phyloP scores from a whole-genome alignment of 2,329 filamentous ascomycete genomes.

The Cladosporium austrohemisphaericum region DNA sequence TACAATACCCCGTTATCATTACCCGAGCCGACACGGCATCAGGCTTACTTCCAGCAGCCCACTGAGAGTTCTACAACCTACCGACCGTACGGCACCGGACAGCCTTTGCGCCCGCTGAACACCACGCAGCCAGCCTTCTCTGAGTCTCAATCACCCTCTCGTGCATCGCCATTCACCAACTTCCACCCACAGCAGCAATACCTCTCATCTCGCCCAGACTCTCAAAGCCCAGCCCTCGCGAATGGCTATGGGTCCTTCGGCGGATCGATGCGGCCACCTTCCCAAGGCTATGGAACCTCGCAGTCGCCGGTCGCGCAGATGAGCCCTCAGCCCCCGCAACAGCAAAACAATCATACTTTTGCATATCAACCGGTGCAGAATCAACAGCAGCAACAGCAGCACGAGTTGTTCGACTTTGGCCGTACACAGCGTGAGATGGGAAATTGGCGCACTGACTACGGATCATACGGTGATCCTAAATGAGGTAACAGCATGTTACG shows the following conservation, averaged over 20 bases:
- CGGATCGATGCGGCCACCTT: conserved; percentile 7
- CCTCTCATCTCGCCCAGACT: neutral
- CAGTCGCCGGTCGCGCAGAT: neutral
- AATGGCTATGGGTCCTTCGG: conserved; percentile 3
- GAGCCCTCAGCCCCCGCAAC: neutral
- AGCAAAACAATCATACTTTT: neutral
- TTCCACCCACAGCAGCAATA: neutral
- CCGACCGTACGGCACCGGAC: conserved; percentile 10
- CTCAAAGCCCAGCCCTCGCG: conserved; percentile 1
- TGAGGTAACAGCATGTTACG: neutral
- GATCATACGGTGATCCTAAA: neutral
- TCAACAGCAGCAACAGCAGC: conserved; percentile 9
- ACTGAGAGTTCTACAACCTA: conserved; percentile 4
- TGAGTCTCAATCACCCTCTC: conserved; percentile 10
- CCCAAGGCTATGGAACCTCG: neutral
- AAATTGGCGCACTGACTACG: conserved; percentile 2
- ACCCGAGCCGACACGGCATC: conserved; percentile 7
- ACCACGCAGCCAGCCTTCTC: conserved; percentile 3
- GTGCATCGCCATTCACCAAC: conserved; percentile 8
- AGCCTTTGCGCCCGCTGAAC: conserved; percentile 3
- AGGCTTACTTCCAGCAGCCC: conserved; percentile 15
- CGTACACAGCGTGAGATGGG: neutral
- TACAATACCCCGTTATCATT: conserved; percentile 14
- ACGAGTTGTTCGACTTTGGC: conserved; percentile 5
- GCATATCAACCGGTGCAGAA: neutral